Evolutionary conservation across 106 monocot species (phyloP).

Genomic region (Amphibolis antarctica): DNA sequence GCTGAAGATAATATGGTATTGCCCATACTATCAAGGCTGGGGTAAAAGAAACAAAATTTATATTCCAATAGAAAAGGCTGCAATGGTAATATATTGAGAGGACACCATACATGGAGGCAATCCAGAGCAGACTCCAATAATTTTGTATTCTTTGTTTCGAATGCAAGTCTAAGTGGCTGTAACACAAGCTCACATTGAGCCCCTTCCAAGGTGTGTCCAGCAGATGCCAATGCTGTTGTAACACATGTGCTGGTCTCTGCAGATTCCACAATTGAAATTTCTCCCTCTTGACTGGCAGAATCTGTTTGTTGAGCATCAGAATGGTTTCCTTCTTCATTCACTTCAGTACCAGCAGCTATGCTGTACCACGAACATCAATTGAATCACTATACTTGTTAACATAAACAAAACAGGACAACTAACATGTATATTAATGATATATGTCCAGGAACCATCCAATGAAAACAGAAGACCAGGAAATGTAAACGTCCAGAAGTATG

Average conservation of each 20-base stretch:
- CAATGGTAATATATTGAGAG: conserved; percentile 3
- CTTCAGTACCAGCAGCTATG: conserved; percentile 27
- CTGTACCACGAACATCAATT: conserved; percentile 9
- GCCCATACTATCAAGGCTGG: too few species aligned
- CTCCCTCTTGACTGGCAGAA: conserved; percentile 21
- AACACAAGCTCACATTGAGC: conserved; percentile 80
- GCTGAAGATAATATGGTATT: too few species aligned
- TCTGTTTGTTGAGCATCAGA: conserved; percentile 12
- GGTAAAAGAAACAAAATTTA: too few species aligned
- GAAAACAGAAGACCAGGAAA: too few species aligned
- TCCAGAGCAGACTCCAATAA: conserved; percentile 89
- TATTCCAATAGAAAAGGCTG: neutral
- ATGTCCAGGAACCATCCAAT: too few species aligned
- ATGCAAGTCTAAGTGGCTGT: conserved; percentile 84
- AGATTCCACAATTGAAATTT: conserved; percentile 10
- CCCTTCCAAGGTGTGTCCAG: conserved; percentile 67
- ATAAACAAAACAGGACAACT: too few species aligned
- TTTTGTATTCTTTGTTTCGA: conserved; percentile 86
- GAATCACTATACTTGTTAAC: neutral
- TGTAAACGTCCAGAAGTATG: too few species aligned
- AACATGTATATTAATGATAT: too few species aligned
- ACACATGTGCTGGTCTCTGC: conserved; percentile 28
- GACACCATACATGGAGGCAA: conserved; percentile 78
- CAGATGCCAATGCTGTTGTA: conserved; percentile 48
- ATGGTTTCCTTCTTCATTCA: conserved; percentile 14